Conservation (phyloP, 225 moss, liverwort and hornwort species). For the Asterella californica region DNA sequence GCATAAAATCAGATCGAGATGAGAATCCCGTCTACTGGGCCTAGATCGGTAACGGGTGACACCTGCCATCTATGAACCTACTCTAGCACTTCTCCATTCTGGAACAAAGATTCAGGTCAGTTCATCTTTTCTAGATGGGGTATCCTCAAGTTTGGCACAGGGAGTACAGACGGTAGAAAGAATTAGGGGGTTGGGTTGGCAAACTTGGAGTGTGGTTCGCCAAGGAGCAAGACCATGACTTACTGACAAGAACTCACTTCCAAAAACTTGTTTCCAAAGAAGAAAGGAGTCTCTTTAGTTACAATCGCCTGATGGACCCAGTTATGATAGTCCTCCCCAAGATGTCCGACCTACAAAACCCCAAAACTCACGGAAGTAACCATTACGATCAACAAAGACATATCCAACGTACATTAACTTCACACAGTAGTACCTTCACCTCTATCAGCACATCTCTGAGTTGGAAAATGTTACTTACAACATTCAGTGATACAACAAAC, state of each 20-base stretch:
- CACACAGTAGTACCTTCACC: too few relatives aligned
- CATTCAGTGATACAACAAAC: too few relatives aligned
- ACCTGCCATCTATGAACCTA: background rate
- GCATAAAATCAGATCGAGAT: background rate
- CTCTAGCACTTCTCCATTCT: background rate
- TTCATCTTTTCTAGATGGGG: background rate
- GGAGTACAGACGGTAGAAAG: background rate
- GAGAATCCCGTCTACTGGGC: background rate
- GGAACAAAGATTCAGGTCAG: background rate
- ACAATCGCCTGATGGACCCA: constrained; percentile 88
- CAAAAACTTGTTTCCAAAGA: constrained; percentile 68
- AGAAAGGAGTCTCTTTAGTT: constrained; percentile 67
- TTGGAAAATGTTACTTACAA: too few relatives aligned
- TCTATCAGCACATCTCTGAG: too few relatives aligned
- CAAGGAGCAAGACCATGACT: background rate
- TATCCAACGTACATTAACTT: too few relatives aligned
- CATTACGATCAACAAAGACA: background rate
- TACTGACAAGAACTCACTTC: constrained; percentile 47
- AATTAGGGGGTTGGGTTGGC: background rate
- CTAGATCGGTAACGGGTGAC: background rate
- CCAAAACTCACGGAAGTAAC: background rate
- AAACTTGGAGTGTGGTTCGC: background rate
- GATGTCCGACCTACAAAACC: constrained; percentile 59
- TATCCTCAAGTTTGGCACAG: background rate
- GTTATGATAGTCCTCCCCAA: constrained; percentile 64